phyloP scores from a whole-genome alignment of 805 yeast species.

The Ogataea sp. region DNA sequence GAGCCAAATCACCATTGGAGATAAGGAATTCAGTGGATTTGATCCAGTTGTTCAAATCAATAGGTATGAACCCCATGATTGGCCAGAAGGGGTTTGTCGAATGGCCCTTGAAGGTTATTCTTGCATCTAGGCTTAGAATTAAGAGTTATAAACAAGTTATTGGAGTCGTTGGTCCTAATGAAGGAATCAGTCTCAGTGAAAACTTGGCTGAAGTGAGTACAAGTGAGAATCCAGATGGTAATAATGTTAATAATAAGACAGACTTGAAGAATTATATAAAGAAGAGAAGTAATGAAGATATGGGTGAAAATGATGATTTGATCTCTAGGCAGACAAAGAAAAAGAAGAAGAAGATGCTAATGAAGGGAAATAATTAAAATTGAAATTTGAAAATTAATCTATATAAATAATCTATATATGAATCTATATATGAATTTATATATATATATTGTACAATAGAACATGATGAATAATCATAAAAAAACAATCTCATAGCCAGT shows the following conservation, averaged over 20 bases:
- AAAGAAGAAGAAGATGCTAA: no score
- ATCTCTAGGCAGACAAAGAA: neutral
- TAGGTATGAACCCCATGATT: conserved; percentile 64
- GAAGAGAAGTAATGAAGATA: neutral
- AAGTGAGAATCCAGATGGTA: neutral
- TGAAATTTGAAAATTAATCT: no score
- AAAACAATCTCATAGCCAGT: no score
- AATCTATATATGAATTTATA: no score
- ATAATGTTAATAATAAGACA: conserved; percentile 2
- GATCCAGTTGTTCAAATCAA: conserved; percentile 49
- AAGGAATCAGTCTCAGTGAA: neutral
- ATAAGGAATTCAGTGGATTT: conserved; percentile 66
- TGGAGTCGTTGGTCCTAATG: neutral
- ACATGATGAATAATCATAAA: no score
- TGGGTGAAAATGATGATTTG: neutral
- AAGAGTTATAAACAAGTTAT: conserved; percentile 70
- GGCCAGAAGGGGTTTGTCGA: conserved; percentile 52
- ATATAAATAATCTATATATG: no score
- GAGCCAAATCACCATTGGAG: conserved; percentile 49
- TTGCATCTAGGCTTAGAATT: conserved; percentile 67
- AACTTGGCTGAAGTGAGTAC: no score
- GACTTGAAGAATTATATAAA: conserved; percentile 6
- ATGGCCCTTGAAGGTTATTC: conserved; percentile 54
- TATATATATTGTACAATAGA: neutral
- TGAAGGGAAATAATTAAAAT: no score